A percentile compares a stretch with the other conserved stretches of the same genome.
These are phyloP conservation scores for Aureobasidium uvarum DNA, from an alignment of 2,329 filamentous ascomycete genomes.

Conservation along the genomic window DNA sequence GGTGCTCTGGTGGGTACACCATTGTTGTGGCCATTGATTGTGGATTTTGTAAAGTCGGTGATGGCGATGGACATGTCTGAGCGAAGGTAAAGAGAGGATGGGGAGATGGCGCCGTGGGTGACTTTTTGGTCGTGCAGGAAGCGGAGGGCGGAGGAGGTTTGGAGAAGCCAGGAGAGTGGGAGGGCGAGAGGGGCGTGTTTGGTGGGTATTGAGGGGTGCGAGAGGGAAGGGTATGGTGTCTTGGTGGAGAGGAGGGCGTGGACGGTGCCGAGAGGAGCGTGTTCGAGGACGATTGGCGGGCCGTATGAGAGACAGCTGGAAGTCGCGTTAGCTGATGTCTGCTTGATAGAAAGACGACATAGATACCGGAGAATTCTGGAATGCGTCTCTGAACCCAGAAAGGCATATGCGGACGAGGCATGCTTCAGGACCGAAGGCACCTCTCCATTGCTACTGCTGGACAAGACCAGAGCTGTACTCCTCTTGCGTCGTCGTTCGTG, in stretches of 20 bases:
- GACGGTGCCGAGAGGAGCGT: constrained; percentile 65
- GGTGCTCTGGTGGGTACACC: neutral
- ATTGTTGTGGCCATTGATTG: constrained; percentile 20
- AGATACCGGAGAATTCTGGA: neutral
- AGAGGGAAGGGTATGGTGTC: constrained; percentile 3
- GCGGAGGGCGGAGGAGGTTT: constrained; percentile 20
- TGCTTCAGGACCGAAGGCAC: constrained; percentile 13
- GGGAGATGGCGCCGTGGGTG: constrained; percentile 15
- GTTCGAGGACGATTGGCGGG: constrained; percentile 63
- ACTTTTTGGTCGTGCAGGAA: constrained; percentile 23
- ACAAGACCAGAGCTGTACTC: neutral
- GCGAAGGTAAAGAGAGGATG: constrained; percentile 8
- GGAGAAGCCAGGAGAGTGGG: constrained; percentile 19
- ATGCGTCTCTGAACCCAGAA: constrained; percentile 5
- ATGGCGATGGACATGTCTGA: constrained; percentile 13
- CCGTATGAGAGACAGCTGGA: constrained; percentile 53
- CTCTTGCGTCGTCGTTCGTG: neutral
- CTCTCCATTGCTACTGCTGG: neutral
- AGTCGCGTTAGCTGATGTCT: neutral
- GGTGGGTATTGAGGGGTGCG: neutral
- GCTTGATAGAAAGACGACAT: neutral
- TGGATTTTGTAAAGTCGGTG: constrained; percentile 5
- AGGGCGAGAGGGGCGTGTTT: neutral
- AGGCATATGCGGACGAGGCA: constrained; percentile 5
- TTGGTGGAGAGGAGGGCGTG: constrained; percentile 47